These are phyloP conservation scores for Clarireedia monteithiana DNA, from an alignment of 2,329 filamentous ascomycete genomes.

Conservation along the genomic window DNA sequence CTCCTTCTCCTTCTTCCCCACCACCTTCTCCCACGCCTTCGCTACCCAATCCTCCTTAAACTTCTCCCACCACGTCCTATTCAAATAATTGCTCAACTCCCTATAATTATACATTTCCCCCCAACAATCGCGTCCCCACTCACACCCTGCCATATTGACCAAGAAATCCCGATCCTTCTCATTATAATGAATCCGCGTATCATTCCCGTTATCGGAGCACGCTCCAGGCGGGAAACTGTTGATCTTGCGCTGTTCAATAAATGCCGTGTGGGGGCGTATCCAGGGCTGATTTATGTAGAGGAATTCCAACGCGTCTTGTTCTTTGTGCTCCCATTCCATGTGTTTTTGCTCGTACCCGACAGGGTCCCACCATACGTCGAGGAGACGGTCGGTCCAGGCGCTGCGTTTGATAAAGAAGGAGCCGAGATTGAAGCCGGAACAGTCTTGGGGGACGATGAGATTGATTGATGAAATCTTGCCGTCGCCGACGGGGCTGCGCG, in stretches of 20 bases:
- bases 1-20: constrained; percentile 38
- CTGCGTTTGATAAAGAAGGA: constrained; percentile 88
- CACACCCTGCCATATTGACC: constrained; percentile 97
- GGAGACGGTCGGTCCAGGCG: constrained; percentile 79
- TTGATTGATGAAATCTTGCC: constrained; percentile 73
- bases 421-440: constrained; percentile 89
- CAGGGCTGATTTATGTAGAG: constrained; percentile 88
- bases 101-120: constrained; percentile 95
- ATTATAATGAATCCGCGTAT: constrained; percentile 77
- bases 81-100: constrained; percentile 82
- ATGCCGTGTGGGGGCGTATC: constrained; percentile 81
- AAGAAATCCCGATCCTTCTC: constrained; percentile 82
- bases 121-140: constrained; percentile 97
- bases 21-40: constrained; percentile 55
- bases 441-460: constrained; percentile 86
- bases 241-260: constrained; percentile 83
- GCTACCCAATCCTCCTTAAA: constrained; percentile 55
- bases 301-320: constrained; percentile 91
- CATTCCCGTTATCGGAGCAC: constrained; percentile 69
- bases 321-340: constrained; percentile 98
- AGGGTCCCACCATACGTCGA: constrained; percentile 98
- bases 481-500: constrained; percentile 69
- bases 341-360: constrained; percentile 97
- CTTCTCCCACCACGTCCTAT: constrained; percentile 72
- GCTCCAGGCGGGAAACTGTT: constrained; percentile 92